Conservation (phyloP, 2,329 filamentous ascomycete species). For the Pseudogymnoascus sp. region DNA sequence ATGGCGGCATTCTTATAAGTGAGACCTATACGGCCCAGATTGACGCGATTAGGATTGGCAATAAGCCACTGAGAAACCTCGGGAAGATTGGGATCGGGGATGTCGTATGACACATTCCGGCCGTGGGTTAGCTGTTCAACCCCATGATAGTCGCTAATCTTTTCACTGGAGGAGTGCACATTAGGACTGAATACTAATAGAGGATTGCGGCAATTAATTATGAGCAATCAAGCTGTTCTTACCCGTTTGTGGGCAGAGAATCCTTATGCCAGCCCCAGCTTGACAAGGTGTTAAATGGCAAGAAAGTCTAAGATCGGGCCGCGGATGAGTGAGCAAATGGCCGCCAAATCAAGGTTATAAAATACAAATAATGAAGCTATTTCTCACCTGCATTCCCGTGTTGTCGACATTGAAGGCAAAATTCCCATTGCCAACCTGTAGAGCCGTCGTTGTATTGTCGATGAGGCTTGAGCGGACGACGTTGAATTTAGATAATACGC, state of each 20-base stretch:
- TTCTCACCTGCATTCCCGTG: constrained; percentile 34
- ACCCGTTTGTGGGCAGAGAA: constrained; percentile 31
- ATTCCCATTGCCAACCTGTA: constrained; percentile 41
- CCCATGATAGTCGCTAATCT: constrained; percentile 29
- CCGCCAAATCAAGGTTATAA: not conserved
- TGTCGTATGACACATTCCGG: constrained; percentile 33
- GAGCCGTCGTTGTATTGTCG: constrained; percentile 25
- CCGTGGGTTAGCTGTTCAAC: constrained; percentile 31
- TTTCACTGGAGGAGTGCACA: constrained; percentile 19
- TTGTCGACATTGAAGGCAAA: constrained; percentile 41
- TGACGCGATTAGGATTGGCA: constrained; percentile 40
- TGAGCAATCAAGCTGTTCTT: not conserved
- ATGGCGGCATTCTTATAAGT: constrained; percentile 26
- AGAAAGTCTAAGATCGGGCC: constrained; percentile 27
- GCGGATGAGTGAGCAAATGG: not conserved
- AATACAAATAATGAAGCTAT: not conserved
- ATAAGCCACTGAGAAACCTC: constrained; percentile 43
- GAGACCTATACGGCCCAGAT: constrained; percentile 37
- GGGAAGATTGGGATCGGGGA: constrained; percentile 32
- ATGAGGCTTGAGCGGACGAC: not conserved
- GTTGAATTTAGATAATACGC: not conserved
- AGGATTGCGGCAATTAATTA: not conserved
- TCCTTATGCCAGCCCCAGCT: constrained; percentile 42
- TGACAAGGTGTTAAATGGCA: constrained; percentile 36
- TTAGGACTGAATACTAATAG: not conserved